Base-by-base conservation (phyloP, 805 yeast species). In the Scheffersomyces ergatensis region DNA sequence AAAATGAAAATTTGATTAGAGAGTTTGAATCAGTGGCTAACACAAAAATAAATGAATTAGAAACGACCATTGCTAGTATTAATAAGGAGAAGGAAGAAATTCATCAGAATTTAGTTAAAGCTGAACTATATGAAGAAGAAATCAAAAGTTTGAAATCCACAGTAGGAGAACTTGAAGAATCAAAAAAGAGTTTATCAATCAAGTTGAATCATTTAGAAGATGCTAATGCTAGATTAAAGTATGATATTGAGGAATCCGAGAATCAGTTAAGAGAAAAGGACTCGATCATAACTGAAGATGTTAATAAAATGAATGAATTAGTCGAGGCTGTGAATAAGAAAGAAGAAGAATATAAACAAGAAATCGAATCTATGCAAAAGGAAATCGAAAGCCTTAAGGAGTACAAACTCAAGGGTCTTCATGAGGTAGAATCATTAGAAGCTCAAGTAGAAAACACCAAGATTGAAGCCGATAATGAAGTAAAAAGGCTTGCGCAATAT, bases 401-500 rank as follows among this genome's bases (percentile, higher is more conserved):
- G 15, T 26, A 37, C 51, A 16, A 48, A 41, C 23, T 45, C 45
- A 27, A 50, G 55, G 29, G 47, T 47, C 19, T 43, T 24, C 53
- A 11, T 37, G 43, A 62, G 40, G 49, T 67, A 8, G 47, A 46
- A 7, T 36, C 43, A 3, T 50, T 59, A 33, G 50, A 55, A 35
- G 49, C 46, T n/a, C 63, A 62, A 33, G 43, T 63, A 12, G 47
- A 44, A 6, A 55, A 60, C 2, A 69, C 72, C 21, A 82, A 80
- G 40, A 58, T 59, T 20, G 78, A 75, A 15, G 65, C 78, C 2
- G 82, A 80, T 45, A 69, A 68, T 42, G 75, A 78, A 51, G 61
- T 83, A 29, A 79, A 80, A 46, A 76, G 78, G 46, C 62, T 85
- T 35, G 86, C 90, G 0, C 82, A 80, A 44, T 87, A 82, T 49